phyloP scores from a whole-genome alignment of 192 early-diverging fungal species.

The Funneliformis geosporum region DNA sequence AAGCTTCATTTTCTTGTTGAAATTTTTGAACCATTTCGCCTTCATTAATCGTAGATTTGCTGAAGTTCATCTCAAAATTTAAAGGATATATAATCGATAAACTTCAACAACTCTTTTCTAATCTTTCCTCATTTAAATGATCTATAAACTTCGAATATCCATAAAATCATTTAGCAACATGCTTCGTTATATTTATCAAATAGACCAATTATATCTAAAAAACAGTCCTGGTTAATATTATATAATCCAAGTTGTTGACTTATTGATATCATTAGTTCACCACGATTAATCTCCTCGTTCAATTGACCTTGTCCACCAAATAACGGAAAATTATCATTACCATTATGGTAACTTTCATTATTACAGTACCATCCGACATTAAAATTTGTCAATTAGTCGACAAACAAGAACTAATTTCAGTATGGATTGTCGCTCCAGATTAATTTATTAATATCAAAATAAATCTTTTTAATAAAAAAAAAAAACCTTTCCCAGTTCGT shows the following conservation, averaged over 20 bases:
- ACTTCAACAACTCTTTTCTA: background rate
- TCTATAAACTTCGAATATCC: background rate
- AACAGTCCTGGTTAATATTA: background rate
- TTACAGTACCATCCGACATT: no score
- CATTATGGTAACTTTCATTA: no score
- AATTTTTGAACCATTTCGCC: background rate
- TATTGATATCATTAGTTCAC: no score
- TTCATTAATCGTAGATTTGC: background rate
- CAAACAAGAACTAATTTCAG: no score
- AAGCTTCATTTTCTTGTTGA: background rate
- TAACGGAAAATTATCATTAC: background rate
- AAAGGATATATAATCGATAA: background rate
- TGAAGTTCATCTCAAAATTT: no score
- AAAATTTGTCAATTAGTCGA: no score
- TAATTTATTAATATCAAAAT: no score
- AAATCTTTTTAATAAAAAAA: no score
- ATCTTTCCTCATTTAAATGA: background rate
- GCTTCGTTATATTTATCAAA: background rate
- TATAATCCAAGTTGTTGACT: no score
- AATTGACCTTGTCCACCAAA: background rate
- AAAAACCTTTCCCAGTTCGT: no score
- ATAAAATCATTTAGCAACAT: background rate
- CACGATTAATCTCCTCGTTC: no score
- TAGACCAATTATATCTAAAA: background rate
- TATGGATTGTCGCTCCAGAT: no score